Conservation (phyloP, 768 basidiomycete species). For the Kwoniella heveanensis region DNA sequence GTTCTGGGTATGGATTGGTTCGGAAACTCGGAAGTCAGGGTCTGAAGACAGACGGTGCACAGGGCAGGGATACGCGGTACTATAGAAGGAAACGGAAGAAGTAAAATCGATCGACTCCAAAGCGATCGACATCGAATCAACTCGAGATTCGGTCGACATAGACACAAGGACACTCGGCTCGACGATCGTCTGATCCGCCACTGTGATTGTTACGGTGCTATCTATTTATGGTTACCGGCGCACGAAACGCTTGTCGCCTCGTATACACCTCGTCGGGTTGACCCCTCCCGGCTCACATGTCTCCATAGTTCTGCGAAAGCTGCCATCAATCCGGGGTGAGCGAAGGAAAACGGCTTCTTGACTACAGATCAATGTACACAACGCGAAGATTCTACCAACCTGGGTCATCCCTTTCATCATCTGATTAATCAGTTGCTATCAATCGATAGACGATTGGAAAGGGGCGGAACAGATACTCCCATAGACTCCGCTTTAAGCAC, state of each 20-base stretch:
- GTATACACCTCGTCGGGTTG: no score
- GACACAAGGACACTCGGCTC: background rate
- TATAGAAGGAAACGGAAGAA: conserved; percentile 5
- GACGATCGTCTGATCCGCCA: background rate
- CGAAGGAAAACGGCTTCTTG: no score
- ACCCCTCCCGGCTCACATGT: no score
- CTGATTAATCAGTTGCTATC: background rate
- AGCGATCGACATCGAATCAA: conserved; percentile 2
- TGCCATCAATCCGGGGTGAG: no score
- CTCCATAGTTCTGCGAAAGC: no score
- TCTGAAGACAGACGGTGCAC: background rate
- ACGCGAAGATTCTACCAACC: no score
- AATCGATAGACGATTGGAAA: background rate
- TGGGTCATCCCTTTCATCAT: background rate
- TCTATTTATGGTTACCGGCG: background rate
- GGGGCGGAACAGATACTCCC: background rate
- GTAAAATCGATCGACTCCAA: background rate
- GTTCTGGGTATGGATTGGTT: conserved; percentile 24
- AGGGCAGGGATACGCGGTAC: background rate
- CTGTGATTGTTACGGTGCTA: background rate
- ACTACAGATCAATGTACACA: no score
- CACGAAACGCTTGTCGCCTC: background rate
- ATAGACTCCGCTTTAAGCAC: conserved; percentile 32
- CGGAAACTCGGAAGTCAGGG: background rate
- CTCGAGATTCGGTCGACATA: background rate